These are phyloP conservation scores for Trebouxiophyceae sp. DNA, from an alignment of 163 green algal species.

Conservation along the genomic window DNA sequence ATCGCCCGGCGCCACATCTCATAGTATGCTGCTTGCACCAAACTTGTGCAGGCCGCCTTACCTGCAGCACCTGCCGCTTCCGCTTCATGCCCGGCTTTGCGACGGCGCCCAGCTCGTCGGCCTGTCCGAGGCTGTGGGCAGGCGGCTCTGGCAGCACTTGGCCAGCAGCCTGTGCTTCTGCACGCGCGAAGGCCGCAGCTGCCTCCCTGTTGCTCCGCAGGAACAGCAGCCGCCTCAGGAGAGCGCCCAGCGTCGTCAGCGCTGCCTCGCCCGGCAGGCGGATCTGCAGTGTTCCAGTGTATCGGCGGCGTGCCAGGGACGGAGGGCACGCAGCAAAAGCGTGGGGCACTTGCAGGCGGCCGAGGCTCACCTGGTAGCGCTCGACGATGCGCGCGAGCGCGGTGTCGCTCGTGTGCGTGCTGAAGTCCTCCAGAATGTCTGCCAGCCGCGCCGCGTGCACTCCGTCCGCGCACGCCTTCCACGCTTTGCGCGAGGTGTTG, in stretches of 20 bases:
- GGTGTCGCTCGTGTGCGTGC: not conserved
- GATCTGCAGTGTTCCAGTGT: no score
- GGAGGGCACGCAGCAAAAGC: no score
- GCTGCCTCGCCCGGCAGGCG: not conserved
- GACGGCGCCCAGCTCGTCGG: no score
- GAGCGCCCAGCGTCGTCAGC: slow-evolving; percentile 1
- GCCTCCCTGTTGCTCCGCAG: slow-evolving; percentile 1
- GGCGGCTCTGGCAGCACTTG: no score
- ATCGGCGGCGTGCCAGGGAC: no score
- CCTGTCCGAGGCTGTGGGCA: no score
- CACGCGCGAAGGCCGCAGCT: not conserved
- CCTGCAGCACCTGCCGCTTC: no score
- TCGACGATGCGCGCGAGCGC: slow-evolving; percentile 2
- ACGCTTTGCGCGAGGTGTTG: slow-evolving; percentile 56
- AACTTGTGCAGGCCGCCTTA: no score
- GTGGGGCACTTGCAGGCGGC: not conserved
- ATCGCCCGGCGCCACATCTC: no score
- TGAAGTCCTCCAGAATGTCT: slow-evolving; percentile 9
- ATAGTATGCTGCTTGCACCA: no score
- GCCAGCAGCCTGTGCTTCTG: no score
- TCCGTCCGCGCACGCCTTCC: slow-evolving; percentile 38
- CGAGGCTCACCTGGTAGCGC: slow-evolving; percentile 12
- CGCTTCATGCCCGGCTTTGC: no score
- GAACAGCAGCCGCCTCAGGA: slow-evolving; percentile 5
- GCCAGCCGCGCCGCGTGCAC: slow-evolving; percentile 9